These are phyloP conservation scores for Lepiota brunneoincarnata DNA, from an alignment of 768 basidiomycete species.

Conservation along the genomic window DNA sequence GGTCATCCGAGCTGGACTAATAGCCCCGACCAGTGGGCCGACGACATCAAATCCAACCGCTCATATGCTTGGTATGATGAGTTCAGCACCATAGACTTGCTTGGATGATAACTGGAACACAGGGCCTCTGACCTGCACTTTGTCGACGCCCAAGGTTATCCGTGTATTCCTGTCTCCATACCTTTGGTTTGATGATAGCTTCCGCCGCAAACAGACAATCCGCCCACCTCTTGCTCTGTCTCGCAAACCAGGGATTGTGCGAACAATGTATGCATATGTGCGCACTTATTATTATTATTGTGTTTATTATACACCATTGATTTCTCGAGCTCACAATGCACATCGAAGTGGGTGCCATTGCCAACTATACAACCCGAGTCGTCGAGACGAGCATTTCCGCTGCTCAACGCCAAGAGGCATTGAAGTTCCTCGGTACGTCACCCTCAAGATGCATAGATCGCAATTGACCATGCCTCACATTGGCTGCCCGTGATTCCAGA, in stretches of 20 bases:
- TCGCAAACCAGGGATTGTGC: constrained; percentile 44
- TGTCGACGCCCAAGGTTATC: constrained; percentile 45
- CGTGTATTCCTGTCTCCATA: neutral
- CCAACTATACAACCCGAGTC: constrained; percentile 54
- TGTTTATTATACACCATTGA: neutral
- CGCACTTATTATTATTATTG: too few relatives aligned
- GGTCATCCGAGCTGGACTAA: neutral
- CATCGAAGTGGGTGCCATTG: constrained; percentile 47
- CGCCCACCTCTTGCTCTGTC: constrained; percentile 48
- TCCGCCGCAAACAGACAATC: constrained; percentile 29
- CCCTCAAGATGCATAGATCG: neutral
- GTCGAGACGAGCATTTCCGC: constrained; percentile 38
- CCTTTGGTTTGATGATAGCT: neutral
- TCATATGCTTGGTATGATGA: neutral
- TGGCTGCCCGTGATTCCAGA: constrained; percentile 16
- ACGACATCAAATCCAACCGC: constrained; percentile 38
- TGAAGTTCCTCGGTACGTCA: constrained; percentile 47
- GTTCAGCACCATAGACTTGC: neutral
- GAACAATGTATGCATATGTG: constrained; percentile 35
- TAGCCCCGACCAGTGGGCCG: constrained; percentile 42
- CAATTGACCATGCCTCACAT: neutral
- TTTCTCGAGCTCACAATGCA: neutral
- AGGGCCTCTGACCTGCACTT: constrained; percentile 45
- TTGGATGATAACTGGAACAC: neutral
- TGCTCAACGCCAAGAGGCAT: constrained; percentile 45